phyloP scores from a whole-genome alignment of 768 basidiomycete genomes.

The Tremella mesenterica region DNA sequence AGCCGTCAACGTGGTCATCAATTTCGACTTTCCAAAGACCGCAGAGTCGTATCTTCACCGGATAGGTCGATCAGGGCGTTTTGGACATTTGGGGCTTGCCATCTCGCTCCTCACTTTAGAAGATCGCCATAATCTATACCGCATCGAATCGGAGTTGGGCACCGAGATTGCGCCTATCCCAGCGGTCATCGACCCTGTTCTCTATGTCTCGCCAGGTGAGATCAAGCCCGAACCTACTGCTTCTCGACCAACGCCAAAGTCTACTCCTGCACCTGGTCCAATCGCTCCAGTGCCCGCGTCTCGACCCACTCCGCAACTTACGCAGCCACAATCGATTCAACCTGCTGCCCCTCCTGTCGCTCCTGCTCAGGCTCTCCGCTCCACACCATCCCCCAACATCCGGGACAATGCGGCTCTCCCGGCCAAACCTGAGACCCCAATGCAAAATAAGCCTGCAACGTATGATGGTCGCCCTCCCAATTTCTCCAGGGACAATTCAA shows the following conservation, averaged over 20 bases:
- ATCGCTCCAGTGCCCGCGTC: slow-evolving; percentile 3
- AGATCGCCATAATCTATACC: slow-evolving; percentile 93
- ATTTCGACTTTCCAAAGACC: slow-evolving; percentile 99
- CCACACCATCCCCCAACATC: background rate
- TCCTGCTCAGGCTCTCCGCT: too few species aligned
- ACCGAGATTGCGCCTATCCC: slow-evolving; percentile 97
- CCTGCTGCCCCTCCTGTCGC: background rate
- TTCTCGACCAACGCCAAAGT: slow-evolving; percentile 19
- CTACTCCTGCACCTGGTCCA: slow-evolving; percentile 8
- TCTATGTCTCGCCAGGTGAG: slow-evolving; percentile 78
- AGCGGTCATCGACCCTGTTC: slow-evolving; percentile 72
- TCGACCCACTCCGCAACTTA: background rate
- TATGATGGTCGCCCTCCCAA: too few species aligned
- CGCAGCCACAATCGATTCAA: background rate
- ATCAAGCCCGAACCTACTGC: slow-evolving; percentile 27
- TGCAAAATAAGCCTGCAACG: too few species aligned
- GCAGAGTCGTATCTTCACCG: slow-evolving; percentile 98
- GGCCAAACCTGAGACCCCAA: background rate
- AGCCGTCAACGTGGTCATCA: slow-evolving; percentile 99
- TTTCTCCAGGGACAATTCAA: background rate
- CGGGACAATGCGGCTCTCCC: background rate
- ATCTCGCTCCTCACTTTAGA: slow-evolving; percentile 98
- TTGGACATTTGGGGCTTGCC: slow-evolving; percentile 91
- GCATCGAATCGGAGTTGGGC: slow-evolving; percentile 95
- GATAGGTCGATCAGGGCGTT: slow-evolving; percentile 94